Conservation (phyloP, 2,329 filamentous ascomycete species). For the Fusarium abutilonis region DNA sequence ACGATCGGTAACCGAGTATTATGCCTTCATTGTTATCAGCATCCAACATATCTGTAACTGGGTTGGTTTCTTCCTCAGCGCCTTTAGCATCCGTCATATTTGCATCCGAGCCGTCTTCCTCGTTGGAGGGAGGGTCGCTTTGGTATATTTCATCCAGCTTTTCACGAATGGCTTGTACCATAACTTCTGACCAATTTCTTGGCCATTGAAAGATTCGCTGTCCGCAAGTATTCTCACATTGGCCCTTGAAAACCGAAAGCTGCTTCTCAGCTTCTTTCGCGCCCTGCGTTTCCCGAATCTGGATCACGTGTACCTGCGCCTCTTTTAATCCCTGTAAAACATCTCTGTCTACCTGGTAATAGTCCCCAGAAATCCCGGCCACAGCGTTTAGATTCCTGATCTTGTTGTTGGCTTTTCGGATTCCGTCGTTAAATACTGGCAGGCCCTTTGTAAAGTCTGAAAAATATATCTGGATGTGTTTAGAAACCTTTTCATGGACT, state of each 20-base stretch:
- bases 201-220: not conserved
- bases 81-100: not conserved
- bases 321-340: not conserved
- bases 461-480: not conserved
- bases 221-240: not conserved
- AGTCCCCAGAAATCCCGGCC: not conserved
- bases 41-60: too few relatives aligned
- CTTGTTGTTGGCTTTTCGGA: constrained; percentile 3
- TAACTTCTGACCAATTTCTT: not conserved
- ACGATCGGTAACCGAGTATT: too few relatives aligned
- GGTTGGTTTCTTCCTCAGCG: not conserved
- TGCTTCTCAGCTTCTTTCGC: not conserved
- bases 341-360: not conserved
- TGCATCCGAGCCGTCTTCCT: not conserved
- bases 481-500: not conserved
- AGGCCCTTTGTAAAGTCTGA: not conserved
- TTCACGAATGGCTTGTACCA: not conserved
- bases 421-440: not conserved
- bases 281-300: not conserved
- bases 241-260: not conserved
- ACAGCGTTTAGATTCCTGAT: not conserved
- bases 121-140: not conserved
- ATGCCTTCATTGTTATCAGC: too few relatives aligned
- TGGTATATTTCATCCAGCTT: constrained; percentile 3
- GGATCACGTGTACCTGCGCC: not conserved